phyloP scores from a whole-genome alignment of 345 rosid genomes.

The Eucalyptus curtisii region DNA sequence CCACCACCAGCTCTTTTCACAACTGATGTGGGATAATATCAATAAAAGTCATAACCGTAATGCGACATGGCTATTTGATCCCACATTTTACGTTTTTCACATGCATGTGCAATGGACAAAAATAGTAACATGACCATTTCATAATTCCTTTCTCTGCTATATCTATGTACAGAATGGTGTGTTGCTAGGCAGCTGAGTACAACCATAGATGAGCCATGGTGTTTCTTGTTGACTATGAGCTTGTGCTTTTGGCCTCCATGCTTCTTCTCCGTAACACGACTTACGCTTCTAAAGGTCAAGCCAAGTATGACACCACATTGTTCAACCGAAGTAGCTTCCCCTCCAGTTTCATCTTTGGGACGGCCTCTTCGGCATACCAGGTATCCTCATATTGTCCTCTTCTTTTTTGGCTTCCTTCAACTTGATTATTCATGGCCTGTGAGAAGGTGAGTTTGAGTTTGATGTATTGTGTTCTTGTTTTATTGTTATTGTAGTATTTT shows the following conservation, averaged over 20 bases:
- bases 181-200: background rate
- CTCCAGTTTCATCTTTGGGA: conserved; percentile 5
- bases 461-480: background rate
- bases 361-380: conserved; percentile 16
- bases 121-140: background rate
- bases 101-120: background rate
- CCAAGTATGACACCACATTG: background rate
- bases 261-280: background rate
- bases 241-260: background rate
- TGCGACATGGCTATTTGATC: background rate
- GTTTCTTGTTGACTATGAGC: background rate
- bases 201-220: background rate
- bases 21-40: too few relatives aligned
- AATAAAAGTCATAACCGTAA: background rate
- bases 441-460: background rate
- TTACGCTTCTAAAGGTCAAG: background rate
- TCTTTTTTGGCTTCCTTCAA: too few relatives aligned
- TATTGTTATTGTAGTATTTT: too few relatives aligned
- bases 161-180: background rate
- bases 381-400: background rate
- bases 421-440: background rate
- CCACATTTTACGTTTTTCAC: background rate
- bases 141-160: background rate
- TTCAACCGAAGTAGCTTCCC: conserved; percentile 14
- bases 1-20: too few relatives aligned